phyloP scores from a whole-genome alignment of 805 yeast species.

The Lipomyces yamadae region DNA sequence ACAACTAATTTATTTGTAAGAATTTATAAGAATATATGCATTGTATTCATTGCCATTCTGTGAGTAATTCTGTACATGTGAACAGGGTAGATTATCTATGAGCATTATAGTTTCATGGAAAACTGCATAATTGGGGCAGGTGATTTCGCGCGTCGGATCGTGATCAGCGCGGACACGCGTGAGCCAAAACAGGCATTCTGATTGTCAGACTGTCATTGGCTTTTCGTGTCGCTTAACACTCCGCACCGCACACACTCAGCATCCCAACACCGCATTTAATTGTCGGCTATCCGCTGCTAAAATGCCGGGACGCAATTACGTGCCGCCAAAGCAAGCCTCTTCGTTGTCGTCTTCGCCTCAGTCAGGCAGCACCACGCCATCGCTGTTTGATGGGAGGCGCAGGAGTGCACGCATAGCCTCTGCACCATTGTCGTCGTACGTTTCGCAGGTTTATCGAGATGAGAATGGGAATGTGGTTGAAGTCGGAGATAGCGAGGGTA shows the following conservation, averaged over 20 bases:
- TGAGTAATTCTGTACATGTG: no score
- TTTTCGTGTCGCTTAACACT: neutral
- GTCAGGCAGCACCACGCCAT: conserved; percentile 15
- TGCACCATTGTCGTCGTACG: no score
- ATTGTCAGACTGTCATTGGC: neutral
- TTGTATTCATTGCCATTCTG: no score
- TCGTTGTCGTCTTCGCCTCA: conserved; percentile 1
- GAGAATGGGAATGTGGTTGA: conserved; percentile 12
- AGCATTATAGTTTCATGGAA: no score
- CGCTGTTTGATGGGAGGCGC: conserved; percentile 5
- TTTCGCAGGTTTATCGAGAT: conserved; percentile 2
- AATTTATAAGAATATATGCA: no score
- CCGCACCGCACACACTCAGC: neutral
- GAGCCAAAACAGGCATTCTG: conserved; percentile 23
- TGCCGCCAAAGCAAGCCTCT: neutral
- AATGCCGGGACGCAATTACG: conserved; percentile 1
- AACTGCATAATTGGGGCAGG: no score
- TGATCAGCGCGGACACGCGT: conserved; percentile 14
- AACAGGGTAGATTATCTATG: no score
- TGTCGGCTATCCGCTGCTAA: neutral
- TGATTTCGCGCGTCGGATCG: neutral
- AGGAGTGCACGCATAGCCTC: conserved; percentile 5
- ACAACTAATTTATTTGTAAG: no score
- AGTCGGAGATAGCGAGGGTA: conserved; percentile 20
- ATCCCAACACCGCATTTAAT: neutral